Percentiles rank a stretch among this genome's conserved stretches.
These are phyloP conservation scores for Poa annua DNA, from an alignment of 176 grass and related monocot species.

Conservation along the genomic window DNA sequence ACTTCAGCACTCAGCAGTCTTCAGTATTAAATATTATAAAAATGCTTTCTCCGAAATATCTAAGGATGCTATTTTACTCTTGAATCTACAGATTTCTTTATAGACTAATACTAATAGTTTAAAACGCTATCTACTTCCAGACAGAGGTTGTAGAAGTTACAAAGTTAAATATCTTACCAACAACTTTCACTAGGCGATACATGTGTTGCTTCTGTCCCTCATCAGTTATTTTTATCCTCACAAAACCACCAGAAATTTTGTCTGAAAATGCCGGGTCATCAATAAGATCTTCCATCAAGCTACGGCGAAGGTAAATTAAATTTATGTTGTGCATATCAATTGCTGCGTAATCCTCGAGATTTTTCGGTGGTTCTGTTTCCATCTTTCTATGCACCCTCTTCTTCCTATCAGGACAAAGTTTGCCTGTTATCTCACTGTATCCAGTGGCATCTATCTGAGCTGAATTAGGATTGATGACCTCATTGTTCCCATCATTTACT, in stretches of 20 bases:
- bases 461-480: slow-evolving; percentile 46
- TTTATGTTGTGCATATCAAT: slow-evolving; percentile 92
- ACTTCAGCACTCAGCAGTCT: not conserved
- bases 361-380: slow-evolving; percentile 57
- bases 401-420: slow-evolving; percentile 52
- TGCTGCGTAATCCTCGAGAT: slow-evolving; percentile 83
- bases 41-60: not conserved
- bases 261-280: slow-evolving; percentile 65
- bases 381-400: slow-evolving; percentile 67
- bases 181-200: slow-evolving; percentile 93
- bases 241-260: slow-evolving; percentile 82
- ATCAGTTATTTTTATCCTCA: slow-evolving; percentile 88
- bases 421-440: slow-evolving; percentile 50
- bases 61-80: not conserved
- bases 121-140: not conserved
- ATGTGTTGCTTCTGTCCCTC: slow-evolving; percentile 88
- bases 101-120: not conserved
- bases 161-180: slow-evolving; percentile 66
- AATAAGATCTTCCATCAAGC: slow-evolving; percentile 86
- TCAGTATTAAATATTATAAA: not conserved
- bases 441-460: slow-evolving; percentile 67
- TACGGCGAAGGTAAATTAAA: slow-evolving; percentile 79
- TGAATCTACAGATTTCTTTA: not conserved
- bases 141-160: not conserved
- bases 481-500: slow-evolving; percentile 52